Evolutionary conservation across 2,329 filamentous ascomycete genomes (phyloP), one percentile per base, ranked within the genome.

Genomic region (Colletotrichum scovillei): DNA sequence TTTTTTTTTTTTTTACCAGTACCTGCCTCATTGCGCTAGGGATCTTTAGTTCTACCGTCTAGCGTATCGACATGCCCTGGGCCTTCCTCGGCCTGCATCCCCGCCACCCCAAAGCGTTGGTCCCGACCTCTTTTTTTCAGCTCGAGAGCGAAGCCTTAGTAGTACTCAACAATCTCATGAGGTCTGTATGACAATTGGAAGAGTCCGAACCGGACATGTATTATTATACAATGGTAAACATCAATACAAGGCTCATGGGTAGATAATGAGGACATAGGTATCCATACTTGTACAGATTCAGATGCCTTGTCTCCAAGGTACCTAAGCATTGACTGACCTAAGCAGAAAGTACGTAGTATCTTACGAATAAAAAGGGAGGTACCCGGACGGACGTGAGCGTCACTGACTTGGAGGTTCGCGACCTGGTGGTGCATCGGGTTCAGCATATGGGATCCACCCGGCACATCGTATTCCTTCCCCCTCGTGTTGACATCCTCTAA

Each of bases 401-500:
- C 38, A 42, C 38, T 42, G 38, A 42, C 58, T 62, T 14, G 22
- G 35, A 24, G 19, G 58, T 63, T 56, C 35, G 32, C 14, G 46
- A 16, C 60, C 42, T 63, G 22, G 35, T 69, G 52, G 52, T 57
- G 62, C 55, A 59, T 67, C 56, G 42, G 55, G 28, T 53, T 59
- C 55, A 67, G 38, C n/a, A 42, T 38, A 56, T 56, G 30, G 58
- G 66, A 49, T 69, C 70, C 70, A 73, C 70, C 53, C 22, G 26
- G 58, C 35, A 28, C 66, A 73, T 73, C 70, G 70, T 73, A 73
- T 73, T 73, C 59, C 66, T 72, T 42, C 52, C 55, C 14, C 42
- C 66, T 73, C 70, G 70, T 73, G 66, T 73, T 73, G 66, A 46
- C 66, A 32, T 63, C 53, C 70, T 64, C 62, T 73, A 73, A 73